Base-by-base conservation (phyloP, 2,329 filamentous ascomycete genomes). In the Cytospora piceicola region DNA sequence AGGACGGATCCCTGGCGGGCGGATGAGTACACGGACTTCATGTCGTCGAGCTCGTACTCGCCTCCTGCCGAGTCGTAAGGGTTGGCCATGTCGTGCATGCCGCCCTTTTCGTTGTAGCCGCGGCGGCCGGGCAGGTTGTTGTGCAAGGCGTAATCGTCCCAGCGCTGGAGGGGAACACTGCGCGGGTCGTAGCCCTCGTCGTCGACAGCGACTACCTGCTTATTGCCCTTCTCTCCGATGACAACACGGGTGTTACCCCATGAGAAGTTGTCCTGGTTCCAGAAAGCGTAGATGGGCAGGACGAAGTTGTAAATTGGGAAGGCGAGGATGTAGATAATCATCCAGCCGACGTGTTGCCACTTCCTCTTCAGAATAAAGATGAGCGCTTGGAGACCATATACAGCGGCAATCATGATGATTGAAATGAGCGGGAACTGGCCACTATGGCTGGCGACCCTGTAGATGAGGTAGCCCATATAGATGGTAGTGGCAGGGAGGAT, bases 171-270 rank as follows among this genome's bases (percentile, higher is more conserved):
- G 36, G 95, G 95, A 75, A 99, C 95, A 69, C 91, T 93, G 71
- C 92, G 89, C 32, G 95, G 94, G 73, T 99, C 93, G 74, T 96
- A 99, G 12, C 85, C 87, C 75, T 95, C 93, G 67, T 91, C 88
- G 30, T 94, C 91, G 3, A 94, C 88, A 0, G 93, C 93, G 61
- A 99, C 85, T n/a, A 97, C 83, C 75, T 96, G 88, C 81, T 96
- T 97, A 75, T 86, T 87, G 69, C 94, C 94, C 77, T 94, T 93
- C 77, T 99, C 95, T 67, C 93, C 94, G 70, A 98, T 91, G 71
- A 99, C 95, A 70, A 99, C 88, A 86, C 95, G 93, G 1, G 95
- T 99, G 81, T 95, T 98, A 84, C 95, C 95, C 95, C 95, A 99
- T 2, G 90, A 90, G 84, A 99, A 99, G 80, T 99, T 94, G 79